Percentiles rank a stretch among this genome's conserved stretches.
These are phyloP conservation scores for Podaxis pistillaris DNA, from an alignment of 768 basidiomycete genomes.

Conservation along the genomic window DNA sequence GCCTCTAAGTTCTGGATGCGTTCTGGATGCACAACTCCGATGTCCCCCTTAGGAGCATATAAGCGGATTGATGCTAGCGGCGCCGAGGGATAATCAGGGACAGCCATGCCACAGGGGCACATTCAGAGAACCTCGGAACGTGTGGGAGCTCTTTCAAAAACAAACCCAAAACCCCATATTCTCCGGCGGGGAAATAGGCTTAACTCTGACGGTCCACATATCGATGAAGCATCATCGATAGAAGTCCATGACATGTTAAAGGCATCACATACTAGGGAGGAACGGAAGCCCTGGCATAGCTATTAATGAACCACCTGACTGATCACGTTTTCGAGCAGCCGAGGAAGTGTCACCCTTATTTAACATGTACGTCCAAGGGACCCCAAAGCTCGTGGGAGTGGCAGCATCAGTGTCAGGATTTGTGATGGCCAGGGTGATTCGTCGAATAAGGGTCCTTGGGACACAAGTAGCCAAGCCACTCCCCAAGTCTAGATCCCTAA, in stretches of 20 bases:
- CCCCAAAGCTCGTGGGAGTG: neutral
- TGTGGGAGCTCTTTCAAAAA: neutral
- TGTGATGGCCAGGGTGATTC: neutral
- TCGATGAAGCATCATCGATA: neutral
- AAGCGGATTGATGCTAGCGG: neutral
- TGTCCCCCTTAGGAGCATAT: too few species aligned
- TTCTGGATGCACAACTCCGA: too few species aligned
- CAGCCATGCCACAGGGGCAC: neutral
- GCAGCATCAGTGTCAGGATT: neutral
- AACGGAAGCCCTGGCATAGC: neutral
- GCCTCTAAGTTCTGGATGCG: too few species aligned
- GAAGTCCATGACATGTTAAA: neutral
- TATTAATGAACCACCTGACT: neutral
- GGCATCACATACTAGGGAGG: neutral
- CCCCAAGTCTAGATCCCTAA: too few species aligned
- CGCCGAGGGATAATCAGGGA: neutral
- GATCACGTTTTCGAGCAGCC: neutral
- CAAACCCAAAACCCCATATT: neutral
- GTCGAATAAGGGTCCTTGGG: neutral
- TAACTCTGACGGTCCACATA: neutral
- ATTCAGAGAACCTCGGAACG: neutral
- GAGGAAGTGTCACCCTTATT: neutral
- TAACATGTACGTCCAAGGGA: neutral
- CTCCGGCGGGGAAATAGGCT: neutral
- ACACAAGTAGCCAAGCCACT: too few species aligned